Percentiles rank a stretch among this genome's conserved stretches.
phyloP scores from a whole-genome alignment of 129 eudicot genomes.

The Pulicaria dysenterica region DNA sequence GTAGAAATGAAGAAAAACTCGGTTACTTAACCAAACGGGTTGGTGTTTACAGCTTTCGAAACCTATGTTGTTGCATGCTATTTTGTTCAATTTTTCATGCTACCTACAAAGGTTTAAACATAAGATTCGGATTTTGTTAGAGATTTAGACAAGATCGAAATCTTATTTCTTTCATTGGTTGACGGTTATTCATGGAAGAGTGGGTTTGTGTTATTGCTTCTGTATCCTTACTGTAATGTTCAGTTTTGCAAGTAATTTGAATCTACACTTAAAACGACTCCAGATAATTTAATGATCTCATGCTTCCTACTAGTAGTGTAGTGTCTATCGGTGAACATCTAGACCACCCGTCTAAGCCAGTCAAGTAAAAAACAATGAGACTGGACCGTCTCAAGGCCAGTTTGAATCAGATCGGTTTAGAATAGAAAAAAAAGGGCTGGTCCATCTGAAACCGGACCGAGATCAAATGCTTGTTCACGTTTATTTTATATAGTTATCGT shows the following conservation, averaged over 20 bases:
- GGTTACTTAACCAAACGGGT: conserved; percentile 10
- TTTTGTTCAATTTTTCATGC: conserved; percentile 15
- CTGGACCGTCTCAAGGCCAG: too few relatives aligned
- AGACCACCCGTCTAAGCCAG: too few relatives aligned
- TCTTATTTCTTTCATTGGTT: conserved; percentile 6
- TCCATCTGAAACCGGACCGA: too few relatives aligned
- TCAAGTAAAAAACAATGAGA: too few relatives aligned
- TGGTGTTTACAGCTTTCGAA: conserved; percentile 16
- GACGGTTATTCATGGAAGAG: conserved; percentile 9
- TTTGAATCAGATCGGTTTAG: too few relatives aligned
- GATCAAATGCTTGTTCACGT: too few relatives aligned
- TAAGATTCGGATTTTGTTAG: conserved; percentile 32
- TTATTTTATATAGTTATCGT: too few relatives aligned
- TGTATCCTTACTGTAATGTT: not conserved
- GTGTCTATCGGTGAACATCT: too few relatives aligned
- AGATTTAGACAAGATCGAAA: conserved; percentile 15
- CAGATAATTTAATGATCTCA: too few relatives aligned
- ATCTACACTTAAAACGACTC: not conserved
- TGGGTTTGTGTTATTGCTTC: not conserved
- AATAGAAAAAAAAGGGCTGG: too few relatives aligned
- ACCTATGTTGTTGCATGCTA: conserved; percentile 20
- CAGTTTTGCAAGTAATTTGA: conserved; percentile 9
- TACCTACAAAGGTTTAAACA: conserved; percentile 13
- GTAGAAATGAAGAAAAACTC: conserved; percentile 17
- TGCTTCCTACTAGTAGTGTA: not conserved